Conservation (phyloP, 129 eudicot genomes). For the Erigeron canadensis region DNA sequence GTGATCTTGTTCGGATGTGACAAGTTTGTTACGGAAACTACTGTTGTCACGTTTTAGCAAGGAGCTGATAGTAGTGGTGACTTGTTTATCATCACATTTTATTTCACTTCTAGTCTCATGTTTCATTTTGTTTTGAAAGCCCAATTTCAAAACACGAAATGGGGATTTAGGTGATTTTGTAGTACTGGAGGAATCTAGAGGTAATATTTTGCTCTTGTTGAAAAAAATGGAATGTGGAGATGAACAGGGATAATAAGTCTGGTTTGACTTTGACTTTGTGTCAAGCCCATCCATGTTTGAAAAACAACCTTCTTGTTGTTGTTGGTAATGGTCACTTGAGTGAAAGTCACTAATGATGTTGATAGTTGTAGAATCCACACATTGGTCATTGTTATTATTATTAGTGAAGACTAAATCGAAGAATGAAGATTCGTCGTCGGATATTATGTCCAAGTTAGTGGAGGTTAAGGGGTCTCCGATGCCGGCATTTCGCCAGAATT, state of each 20-base stretch:
- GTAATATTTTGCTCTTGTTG: slow-evolving; percentile 26
- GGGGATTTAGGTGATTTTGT: slow-evolving; percentile 52
- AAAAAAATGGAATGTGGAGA: slow-evolving; percentile 31
- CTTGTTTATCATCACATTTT: slow-evolving; percentile 41
- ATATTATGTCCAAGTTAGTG: slow-evolving; percentile 23
- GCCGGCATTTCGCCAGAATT: slow-evolving; percentile 62
- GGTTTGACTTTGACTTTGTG: slow-evolving; percentile 24
- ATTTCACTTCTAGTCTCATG: slow-evolving; percentile 29
- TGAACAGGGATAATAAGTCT: slow-evolving; percentile 1
- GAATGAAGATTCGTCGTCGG: slow-evolving; percentile 67
- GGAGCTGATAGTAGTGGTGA: slow-evolving; percentile 33
- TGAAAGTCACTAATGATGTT: slow-evolving; percentile 29
- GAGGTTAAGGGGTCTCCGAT: slow-evolving; percentile 27
- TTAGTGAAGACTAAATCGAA: slow-evolving; percentile 61
- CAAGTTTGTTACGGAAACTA: slow-evolving; percentile 45
- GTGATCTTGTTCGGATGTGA: slow-evolving; percentile 29
- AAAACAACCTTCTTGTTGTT: neutral
- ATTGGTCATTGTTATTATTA: neutral
- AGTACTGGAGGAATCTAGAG: slow-evolving; percentile 41
- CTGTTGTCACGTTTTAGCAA: slow-evolving; percentile 46
- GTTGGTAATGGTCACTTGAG: slow-evolving; percentile 17
- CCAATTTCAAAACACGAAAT: slow-evolving; percentile 48
- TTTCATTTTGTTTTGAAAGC: slow-evolving; percentile 41
- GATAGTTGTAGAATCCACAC: slow-evolving; percentile 14
- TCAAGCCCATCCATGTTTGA: slow-evolving; percentile 30